phyloP scores from a whole-genome alignment of 164 flowering plant species.

The Pachysandra terminalis region DNA sequence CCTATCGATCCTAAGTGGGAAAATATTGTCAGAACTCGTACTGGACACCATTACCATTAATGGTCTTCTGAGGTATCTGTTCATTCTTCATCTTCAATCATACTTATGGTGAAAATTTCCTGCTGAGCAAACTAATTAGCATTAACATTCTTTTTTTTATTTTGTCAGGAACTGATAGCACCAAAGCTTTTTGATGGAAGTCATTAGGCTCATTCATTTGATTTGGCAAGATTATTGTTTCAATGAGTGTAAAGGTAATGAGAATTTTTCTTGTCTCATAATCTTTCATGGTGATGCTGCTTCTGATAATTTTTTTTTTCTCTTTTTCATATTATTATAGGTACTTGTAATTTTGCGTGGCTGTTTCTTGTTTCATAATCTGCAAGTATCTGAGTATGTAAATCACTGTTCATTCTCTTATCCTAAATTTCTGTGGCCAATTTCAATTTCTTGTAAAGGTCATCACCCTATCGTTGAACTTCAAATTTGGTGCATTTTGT shows the following conservation, averaged over 20 bases:
- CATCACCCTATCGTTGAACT: background rate
- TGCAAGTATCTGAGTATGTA: slow-evolving; percentile 2
- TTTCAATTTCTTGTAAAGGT: slow-evolving; percentile 7
- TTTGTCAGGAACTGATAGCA: slow-evolving; percentile 39
- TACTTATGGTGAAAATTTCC: background rate
- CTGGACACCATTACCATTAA: slow-evolving; percentile 43
- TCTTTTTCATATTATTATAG: slow-evolving; percentile 6
- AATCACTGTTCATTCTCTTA: slow-evolving; percentile 13
- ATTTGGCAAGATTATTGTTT: slow-evolving; percentile 4
- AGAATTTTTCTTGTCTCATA: background rate
- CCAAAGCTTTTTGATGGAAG: slow-evolving; percentile 15
- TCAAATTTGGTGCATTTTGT: slow-evolving; percentile 3
- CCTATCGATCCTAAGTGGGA: slow-evolving; percentile 66
- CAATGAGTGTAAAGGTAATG: slow-evolving; percentile 12
- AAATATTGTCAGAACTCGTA: slow-evolving; percentile 75
- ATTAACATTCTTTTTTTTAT: slow-evolving; percentile 5
- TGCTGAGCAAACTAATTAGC: background rate
- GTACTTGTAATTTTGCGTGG: background rate
- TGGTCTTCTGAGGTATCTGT: slow-evolving; percentile 73
- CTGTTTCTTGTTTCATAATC: background rate
- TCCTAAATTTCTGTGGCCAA: background rate
- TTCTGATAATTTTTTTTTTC: background rate
- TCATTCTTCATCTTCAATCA: slow-evolving; percentile 3
- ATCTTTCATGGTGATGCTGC: background rate
- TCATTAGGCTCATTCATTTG: background rate